Evolutionary conservation across 2,329 filamentous ascomycete species (phyloP).

Genomic region (Aspergillus awamori): DNA sequence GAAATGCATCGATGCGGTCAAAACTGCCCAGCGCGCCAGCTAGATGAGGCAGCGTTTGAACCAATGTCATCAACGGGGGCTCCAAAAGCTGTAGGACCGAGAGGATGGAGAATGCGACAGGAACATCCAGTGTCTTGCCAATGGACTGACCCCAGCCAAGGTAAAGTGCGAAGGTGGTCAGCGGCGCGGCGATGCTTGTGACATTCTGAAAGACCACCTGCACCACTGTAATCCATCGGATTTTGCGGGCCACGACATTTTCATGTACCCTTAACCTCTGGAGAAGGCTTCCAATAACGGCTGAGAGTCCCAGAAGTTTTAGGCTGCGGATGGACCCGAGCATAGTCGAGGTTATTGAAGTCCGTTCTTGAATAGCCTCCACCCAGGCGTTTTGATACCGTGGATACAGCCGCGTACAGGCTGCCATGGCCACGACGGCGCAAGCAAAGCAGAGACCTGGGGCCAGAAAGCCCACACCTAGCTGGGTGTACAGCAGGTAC

Average conservation of each 20-base stretch:
- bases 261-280: not conserved
- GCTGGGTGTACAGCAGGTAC: conserved; percentile 6
- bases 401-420: not conserved
- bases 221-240: not conserved
- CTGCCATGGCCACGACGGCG: not conserved
- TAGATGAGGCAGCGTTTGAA: not conserved
- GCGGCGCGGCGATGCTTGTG: not conserved
- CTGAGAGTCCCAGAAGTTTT: not conserved
- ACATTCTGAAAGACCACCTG: not conserved
- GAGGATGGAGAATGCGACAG: not conserved
- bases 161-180: not conserved
- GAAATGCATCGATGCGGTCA: not conserved
- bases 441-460: not conserved
- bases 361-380: conserved; percentile 5
- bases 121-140: not conserved
- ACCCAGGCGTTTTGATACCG: conserved; percentile 1
- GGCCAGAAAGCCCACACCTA: not conserved
- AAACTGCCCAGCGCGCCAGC: not conserved
- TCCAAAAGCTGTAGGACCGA: not conserved
- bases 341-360: conserved; percentile 1
- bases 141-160: not conserved
- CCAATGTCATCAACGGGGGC: not conserved
- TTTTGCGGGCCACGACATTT: not conserved
- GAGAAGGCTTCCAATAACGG: not conserved
- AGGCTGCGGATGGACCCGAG: not conserved